Percentiles rank a stretch among this genome's conserved stretches.
phyloP scores from a whole-genome alignment of 108 stramenopile species.

The Skeletonema grethae region DNA sequence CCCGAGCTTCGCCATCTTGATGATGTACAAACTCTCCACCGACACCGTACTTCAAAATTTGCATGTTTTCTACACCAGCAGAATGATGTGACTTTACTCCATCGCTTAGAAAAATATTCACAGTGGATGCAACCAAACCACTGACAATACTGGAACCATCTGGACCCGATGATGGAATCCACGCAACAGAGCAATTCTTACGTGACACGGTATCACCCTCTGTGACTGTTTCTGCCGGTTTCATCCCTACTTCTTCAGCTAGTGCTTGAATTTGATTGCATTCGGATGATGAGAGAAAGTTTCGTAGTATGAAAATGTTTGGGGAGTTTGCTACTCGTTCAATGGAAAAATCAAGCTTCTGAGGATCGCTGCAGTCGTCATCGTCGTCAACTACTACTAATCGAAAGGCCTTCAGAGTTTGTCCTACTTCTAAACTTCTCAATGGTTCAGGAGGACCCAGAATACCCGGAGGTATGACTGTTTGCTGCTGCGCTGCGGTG shows the following conservation, averaged over 20 bases:
- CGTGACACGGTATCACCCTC: slow-evolving; percentile 10
- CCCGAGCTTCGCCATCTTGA: slow-evolving; percentile 49
- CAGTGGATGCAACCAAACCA: slow-evolving; percentile 10
- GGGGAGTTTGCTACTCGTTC: slow-evolving; percentile 41
- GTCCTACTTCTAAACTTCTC: neutral
- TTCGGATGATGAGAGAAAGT: slow-evolving; percentile 37
- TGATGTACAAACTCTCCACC: slow-evolving; percentile 61
- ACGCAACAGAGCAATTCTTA: slow-evolving; percentile 18
- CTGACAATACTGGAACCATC: slow-evolving; percentile 9
- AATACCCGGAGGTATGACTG: slow-evolving; percentile 5
- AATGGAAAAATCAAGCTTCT: slow-evolving; percentile 18
- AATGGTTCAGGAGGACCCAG: slow-evolving; percentile 16
- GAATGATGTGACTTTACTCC: slow-evolving; percentile 10
- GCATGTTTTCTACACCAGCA: slow-evolving; percentile 51
- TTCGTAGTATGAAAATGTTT: slow-evolving; percentile 34
- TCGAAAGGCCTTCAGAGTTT: slow-evolving; percentile 6
- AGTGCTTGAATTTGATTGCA: slow-evolving; percentile 21
- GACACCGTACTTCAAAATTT: slow-evolving; percentile 52
- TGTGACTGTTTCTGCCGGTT: slow-evolving; percentile 31
- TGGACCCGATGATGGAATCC: slow-evolving; percentile 12
- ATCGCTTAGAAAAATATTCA: slow-evolving; percentile 17
- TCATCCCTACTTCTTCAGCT: slow-evolving; percentile 11
- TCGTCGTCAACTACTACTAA: neutral
- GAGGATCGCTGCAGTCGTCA: slow-evolving; percentile 3
- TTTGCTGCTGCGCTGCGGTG: neutral